phyloP scores from a whole-genome alignment of 148 eudicot genomes.

The Silene latifolia region DNA sequence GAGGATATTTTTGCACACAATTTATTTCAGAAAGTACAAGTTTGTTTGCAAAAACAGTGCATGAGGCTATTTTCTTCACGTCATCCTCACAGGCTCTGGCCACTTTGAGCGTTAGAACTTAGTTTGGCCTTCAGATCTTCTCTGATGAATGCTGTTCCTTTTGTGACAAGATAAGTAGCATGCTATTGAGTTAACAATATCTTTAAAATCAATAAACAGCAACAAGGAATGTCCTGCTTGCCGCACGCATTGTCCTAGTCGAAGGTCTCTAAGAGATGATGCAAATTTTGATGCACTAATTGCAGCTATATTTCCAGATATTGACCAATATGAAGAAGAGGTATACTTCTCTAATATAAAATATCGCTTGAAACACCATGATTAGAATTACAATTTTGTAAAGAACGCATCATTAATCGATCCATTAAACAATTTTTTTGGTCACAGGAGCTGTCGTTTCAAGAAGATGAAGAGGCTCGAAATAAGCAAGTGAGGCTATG shows the following conservation, averaged over 20 bases:
- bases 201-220: conserved; percentile 34
- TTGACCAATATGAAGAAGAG: conserved; percentile 81
- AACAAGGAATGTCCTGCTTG: conserved; percentile 90
- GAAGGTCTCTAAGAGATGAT: conserved; percentile 82
- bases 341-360: conserved; percentile 31
- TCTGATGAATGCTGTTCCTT: conserved; percentile 2
- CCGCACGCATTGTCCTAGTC: conserved; percentile 91
- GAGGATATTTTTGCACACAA: no score
- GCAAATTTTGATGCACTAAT: conserved; percentile 74
- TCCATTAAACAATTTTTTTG: background rate
- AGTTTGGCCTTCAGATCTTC: no score
- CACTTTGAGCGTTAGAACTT: no score
- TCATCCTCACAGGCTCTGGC: no score
- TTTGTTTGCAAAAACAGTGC: no score
- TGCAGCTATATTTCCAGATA: conserved; percentile 63
- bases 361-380: background rate
- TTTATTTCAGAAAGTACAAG: no score
- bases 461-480: conserved; percentile 69
- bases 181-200: conserved; percentile 6
- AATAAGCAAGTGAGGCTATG: conserved; percentile 58
- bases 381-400: background rate
- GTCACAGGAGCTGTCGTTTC: conserved; percentile 68
- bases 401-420: no score
- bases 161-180: background rate
- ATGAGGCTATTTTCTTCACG: no score